Base-by-base conservation (phyloP, 345 rosid species). In the Populus deltoides region DNA sequence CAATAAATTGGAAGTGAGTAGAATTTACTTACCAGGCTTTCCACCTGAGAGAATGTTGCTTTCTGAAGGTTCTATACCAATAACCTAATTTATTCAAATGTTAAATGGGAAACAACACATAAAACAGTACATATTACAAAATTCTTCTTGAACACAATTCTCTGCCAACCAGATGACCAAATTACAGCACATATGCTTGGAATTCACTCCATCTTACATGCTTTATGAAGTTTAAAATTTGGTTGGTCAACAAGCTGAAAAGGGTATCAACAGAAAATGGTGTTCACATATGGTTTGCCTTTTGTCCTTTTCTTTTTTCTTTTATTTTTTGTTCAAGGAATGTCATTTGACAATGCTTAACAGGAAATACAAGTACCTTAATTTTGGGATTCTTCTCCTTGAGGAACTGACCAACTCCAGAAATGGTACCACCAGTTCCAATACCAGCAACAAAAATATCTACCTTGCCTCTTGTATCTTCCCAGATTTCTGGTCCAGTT, bases 401-500 rank as follows among this genome's bases (percentile, higher is more conserved):
- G 41, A 82, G 81, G 70, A 62, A 82, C 70, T 29, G 75, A 31
- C 85, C 85, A 78, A 66, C 85, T 63, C 85, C 85, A 66, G 79
- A 73, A 73, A 78, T 78, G 69, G 83, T 83, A 25, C 83, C 80
- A 17, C 81, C 83, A 22, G 80, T 77, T 70, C 80, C 80, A 72
- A 76, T 79, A 70, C 86, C 83, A 72, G 77, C 85, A 74, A 82
- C 71, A 66, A 82, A 71, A 51, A 82, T 82, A 75, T 82, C 85
- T 29, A 82, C 85, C 75, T 82, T 82, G 39, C 85, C 85, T 43
- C 76, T 82, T 65, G 85, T 82, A 66, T 82, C 85, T 71, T 82
- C 79, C 85, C 85, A 82, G 39, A 82, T 82, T 75, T 82, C 85
- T 17, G 85, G 85, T 11, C 85, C 85, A 62, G 85, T 82, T 63